These are phyloP conservation scores for Aspergillus transmontanensis DNA, from an alignment of 2,329 filamentous ascomycete genomes.

Conservation along the genomic window DNA sequence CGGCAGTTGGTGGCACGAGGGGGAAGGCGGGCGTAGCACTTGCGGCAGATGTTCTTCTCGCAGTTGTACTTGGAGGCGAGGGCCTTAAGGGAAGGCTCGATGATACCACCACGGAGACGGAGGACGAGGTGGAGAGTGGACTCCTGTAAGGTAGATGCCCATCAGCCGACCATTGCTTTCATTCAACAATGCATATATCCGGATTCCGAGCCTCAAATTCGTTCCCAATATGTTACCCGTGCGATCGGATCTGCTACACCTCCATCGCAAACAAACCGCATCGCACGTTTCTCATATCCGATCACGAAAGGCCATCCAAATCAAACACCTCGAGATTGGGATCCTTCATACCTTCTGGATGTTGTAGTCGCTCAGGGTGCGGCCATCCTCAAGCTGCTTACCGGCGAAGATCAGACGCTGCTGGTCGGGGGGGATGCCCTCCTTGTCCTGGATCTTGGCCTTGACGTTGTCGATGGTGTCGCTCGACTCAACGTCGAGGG, in stretches of 20 bases:
- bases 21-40: slow-evolving; percentile 98
- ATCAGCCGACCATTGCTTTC: slow-evolving; percentile 34
- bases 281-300: slow-evolving; percentile 7
- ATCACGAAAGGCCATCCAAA: slow-evolving; percentile 11
- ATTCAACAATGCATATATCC: too few species aligned
- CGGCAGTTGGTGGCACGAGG: slow-evolving; percentile 99
- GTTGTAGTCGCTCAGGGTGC: slow-evolving; percentile 97
- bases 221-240: neutral
- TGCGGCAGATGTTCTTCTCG: slow-evolving; percentile 99
- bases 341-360: slow-evolving; percentile 83
- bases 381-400: slow-evolving; percentile 98
- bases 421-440: slow-evolving; percentile 96
- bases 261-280: neutral
- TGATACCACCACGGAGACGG: slow-evolving; percentile 98
- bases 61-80: slow-evolving; percentile 99
- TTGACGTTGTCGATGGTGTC: slow-evolving; percentile 99
- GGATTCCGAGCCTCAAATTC: neutral
- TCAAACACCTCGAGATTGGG: slow-evolving; percentile 5
- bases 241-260: neutral
- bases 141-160: slow-evolving; percentile 62
- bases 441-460: slow-evolving; percentile 99
- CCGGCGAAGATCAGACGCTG: slow-evolving; percentile 98
- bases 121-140: slow-evolving; percentile 98
- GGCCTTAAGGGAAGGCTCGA: slow-evolving; percentile 97
- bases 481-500: slow-evolving; percentile 97